A percentile compares a stretch with the other conserved stretches of the same genome.
Evolutionary conservation across 1,139 yeast genomes (phyloP).

Genomic region (Geotrichum carabidarum): DNA sequence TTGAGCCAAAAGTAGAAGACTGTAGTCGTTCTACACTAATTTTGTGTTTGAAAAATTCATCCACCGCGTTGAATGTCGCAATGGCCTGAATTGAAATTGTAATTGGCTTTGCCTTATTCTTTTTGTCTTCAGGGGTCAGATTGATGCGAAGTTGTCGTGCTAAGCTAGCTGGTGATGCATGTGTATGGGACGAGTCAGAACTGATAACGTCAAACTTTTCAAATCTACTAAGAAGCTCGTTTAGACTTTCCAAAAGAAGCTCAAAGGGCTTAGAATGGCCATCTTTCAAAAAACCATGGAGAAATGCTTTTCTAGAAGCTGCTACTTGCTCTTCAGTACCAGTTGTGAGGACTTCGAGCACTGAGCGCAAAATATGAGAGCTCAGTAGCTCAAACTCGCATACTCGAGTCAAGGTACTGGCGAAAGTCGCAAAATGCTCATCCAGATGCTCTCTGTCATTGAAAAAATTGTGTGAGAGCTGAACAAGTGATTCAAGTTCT

Average conservation of each 20-base stretch:
- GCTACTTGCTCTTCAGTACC: conserved; percentile 29
- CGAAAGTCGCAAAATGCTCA: conserved; percentile 30
- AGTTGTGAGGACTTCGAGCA: conserved; percentile 44
- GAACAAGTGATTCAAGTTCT: conserved; percentile 9
- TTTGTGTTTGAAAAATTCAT: conserved; percentile 45
- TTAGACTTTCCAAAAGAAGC: conserved; percentile 52
- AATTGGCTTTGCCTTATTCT: conserved; percentile 21
- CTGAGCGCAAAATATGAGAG: conserved; percentile 55
- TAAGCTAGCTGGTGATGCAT: conserved; percentile 48
- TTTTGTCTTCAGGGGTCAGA: conserved; percentile 39
- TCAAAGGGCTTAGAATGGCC: conserved; percentile 37
- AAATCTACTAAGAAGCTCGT: conserved; percentile 67
- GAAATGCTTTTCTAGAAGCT: conserved; percentile 41
- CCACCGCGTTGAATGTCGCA: conserved; percentile 73
- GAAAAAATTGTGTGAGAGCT: conserved; percentile 17
- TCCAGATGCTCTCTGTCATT: conserved; percentile 25
- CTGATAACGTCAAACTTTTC: conserved; percentile 72
- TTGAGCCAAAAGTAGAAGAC: conserved; percentile 8
- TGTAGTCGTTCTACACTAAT: conserved; percentile 11
- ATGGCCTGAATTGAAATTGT: conserved; percentile 75
- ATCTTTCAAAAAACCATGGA: conserved; percentile 44
- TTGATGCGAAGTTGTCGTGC: conserved; percentile 67
- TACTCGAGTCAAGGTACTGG: conserved; percentile 37
- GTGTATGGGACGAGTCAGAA: conserved; percentile 41
- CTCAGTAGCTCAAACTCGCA: conserved; percentile 75